These are phyloP conservation scores for Neurospora sp. DNA, from an alignment of 2,329 filamentous ascomycete genomes.

Conservation along the genomic window DNA sequence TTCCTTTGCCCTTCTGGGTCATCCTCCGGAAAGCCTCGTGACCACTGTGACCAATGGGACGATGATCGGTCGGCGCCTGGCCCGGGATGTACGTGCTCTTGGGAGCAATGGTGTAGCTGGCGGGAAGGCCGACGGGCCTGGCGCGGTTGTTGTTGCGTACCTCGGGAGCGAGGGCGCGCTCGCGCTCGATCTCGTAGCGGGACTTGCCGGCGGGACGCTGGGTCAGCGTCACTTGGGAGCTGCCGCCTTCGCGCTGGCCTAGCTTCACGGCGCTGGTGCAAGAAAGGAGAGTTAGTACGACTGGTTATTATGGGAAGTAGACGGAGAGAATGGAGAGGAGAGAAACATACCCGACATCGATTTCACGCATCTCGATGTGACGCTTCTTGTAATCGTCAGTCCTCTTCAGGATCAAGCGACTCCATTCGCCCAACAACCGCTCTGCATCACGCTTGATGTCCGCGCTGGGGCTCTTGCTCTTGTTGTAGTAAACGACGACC, in stretches of 20 bases:
- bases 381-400: slow-evolving; percentile 93
- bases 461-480: slow-evolving; percentile 80
- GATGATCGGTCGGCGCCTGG: slow-evolving; percentile 37
- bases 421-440: slow-evolving; percentile 90
- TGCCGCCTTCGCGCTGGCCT: slow-evolving; percentile 35
- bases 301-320: not conserved
- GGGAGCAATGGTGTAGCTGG: slow-evolving; percentile 50
- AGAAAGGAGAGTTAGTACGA: not conserved
- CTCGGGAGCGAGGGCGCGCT: slow-evolving; percentile 48
- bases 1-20: slow-evolving; percentile 53
- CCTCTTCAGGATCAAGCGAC: slow-evolving; percentile 82
- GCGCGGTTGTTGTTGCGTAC: slow-evolving; percentile 45
- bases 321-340: not conserved
- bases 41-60: slow-evolving; percentile 53
- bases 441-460: slow-evolving; percentile 91
- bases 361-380: slow-evolving; percentile 52
- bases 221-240: slow-evolving; percentile 39
- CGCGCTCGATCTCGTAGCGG: slow-evolving; percentile 41
- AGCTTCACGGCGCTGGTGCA: slow-evolving; percentile 41
- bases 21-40: slow-evolving; percentile 57
- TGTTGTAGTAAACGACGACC: slow-evolving; percentile 93
- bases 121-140: slow-evolving; percentile 42
- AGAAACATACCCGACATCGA: slow-evolving; percentile 49
- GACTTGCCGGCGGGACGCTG: slow-evolving; percentile 36
- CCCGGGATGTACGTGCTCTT: slow-evolving; percentile 51